Evolutionary conservation across 139 green algal species (phyloP).

Genomic region (Tetradesmus lagerheimii): DNA sequence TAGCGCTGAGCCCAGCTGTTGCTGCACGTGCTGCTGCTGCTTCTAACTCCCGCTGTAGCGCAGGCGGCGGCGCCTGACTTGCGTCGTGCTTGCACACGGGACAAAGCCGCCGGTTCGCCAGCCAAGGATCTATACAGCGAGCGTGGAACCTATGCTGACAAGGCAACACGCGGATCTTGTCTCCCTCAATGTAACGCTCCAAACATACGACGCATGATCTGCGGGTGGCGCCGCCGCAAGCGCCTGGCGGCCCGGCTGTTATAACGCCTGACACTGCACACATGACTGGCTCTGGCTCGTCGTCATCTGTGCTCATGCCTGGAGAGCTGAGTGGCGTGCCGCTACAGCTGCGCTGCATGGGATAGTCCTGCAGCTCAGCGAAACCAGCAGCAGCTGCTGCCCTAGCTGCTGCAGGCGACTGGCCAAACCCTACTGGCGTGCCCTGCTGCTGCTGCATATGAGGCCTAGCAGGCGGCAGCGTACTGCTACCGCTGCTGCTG

Average conservation of each 20-base stretch:
- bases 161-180: slow-evolving; percentile 45
- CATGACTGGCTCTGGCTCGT: not conserved
- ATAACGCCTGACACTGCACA: slow-evolving; percentile 14
- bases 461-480: not conserved
- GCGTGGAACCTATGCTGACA: slow-evolving; percentile 43
- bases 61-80: not conserved
- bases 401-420: not conserved
- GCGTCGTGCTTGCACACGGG: slow-evolving; percentile 47
- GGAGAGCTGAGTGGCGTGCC: not conserved
- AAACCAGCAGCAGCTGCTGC: not conserved
- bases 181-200: slow-evolving; percentile 62
- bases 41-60: not conserved
- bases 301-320: slow-evolving; percentile 5
- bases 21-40: slow-evolving; percentile 7
- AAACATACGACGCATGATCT: slow-evolving; percentile 71
- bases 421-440: not conserved
- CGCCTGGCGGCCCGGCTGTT: slow-evolving; percentile 35
- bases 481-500: not conserved
- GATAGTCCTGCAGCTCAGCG: not conserved
- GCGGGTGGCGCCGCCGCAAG: slow-evolving; percentile 64
- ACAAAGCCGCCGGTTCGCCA: slow-evolving; percentile 32
- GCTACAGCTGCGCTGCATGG: not conserved
- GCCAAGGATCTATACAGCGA: slow-evolving; percentile 38
- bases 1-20: not conserved
- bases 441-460: slow-evolving; percentile 5